These are phyloP conservation scores for Chaetomiaceae sp. DNA, from an alignment of 2,329 filamentous ascomycete species.

Conservation along the genomic window DNA sequence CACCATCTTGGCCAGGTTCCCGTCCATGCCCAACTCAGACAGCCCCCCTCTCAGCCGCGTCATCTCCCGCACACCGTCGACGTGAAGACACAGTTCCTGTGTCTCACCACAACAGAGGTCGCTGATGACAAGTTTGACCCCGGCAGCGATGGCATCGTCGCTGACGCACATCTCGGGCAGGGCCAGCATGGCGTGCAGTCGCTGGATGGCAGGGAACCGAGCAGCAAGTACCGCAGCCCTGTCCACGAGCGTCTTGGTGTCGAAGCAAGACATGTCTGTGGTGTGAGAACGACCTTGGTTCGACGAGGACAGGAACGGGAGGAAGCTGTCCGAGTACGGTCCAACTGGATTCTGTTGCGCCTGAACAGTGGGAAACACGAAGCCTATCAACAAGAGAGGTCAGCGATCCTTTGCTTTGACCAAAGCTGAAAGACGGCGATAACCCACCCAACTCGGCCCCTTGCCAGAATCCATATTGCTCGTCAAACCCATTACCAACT, in stretches of 20 bases:
- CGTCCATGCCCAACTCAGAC: background rate
- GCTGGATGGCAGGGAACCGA: conserved; percentile 1
- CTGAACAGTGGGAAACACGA: too few relatives aligned
- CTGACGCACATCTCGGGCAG: background rate
- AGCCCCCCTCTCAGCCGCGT: conserved; percentile 4
- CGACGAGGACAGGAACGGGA: background rate
- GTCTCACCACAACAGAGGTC: conserved; percentile 17
- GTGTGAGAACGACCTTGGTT: too few relatives aligned
- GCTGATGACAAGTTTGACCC: conserved; percentile 12
- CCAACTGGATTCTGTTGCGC: too few relatives aligned
- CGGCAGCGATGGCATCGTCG: conserved; percentile 12
- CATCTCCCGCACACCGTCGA: conserved; percentile 9
- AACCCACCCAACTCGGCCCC: too few relatives aligned
- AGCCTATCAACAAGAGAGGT: too few relatives aligned
- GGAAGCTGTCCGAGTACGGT: conserved; percentile 4
- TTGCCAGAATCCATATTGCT: too few relatives aligned
- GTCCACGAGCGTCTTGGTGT: background rate
- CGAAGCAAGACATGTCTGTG: conserved; percentile 4
- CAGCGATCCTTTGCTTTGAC: too few relatives aligned
- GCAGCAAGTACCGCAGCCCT: background rate
- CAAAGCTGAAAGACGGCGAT: too few relatives aligned
- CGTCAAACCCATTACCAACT: too few relatives aligned
- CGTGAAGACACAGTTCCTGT: conserved; percentile 3
- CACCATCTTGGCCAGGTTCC: conserved; percentile 8
- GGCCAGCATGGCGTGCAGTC: conserved; percentile 6